A percentile compares a stretch with the other conserved stretches of the same genome.
Evolutionary conservation across 2,329 filamentous ascomycete species (phyloP).

Genomic region (Ophiocordyceps camponoti-saundersi): DNA sequence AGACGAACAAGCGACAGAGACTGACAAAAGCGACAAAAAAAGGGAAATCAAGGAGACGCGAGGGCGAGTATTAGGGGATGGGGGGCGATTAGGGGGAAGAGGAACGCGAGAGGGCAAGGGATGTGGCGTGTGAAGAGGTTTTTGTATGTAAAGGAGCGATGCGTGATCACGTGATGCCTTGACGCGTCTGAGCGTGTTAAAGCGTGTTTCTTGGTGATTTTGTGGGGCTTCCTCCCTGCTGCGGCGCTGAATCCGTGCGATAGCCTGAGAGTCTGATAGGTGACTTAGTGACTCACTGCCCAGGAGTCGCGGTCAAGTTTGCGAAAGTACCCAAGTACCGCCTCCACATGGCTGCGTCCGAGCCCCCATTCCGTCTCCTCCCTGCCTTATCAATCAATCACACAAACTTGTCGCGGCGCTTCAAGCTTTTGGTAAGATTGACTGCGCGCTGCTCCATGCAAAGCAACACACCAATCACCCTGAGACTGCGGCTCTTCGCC

Average conservation of each 20-base stretch:
- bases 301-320: not conserved
- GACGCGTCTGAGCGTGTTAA: slow-evolving; percentile 13
- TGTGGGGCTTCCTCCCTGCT: not conserved
- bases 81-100: not conserved
- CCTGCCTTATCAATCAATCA: not conserved
- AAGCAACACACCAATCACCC: no score
- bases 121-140: slow-evolving; percentile 10
- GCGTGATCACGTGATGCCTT: slow-evolving; percentile 18
- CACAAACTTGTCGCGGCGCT: not conserved
- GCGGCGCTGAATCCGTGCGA: no score
- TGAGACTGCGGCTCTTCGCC: no score
- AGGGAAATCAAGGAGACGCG: slow-evolving; percentile 7
- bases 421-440: no score
- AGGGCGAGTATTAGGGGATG: slow-evolving; percentile 6
- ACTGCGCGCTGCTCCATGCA: no score
- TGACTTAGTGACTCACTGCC: no score
- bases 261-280: no score
- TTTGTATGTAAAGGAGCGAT: slow-evolving; percentile 17
- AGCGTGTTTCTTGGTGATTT: slow-evolving; percentile 10
- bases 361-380: not conserved
- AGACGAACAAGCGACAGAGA: slow-evolving; percentile 1
- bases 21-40: not conserved
- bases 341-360: not conserved
- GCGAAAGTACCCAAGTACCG: not conserved
- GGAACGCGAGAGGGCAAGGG: slow-evolving; percentile 3